A percentile compares a stretch with the other conserved stretches of the same genome.
Conservation (phyloP, 2,329 filamentous ascomycete genomes). For the Sodiomyces alkalinus region DNA sequence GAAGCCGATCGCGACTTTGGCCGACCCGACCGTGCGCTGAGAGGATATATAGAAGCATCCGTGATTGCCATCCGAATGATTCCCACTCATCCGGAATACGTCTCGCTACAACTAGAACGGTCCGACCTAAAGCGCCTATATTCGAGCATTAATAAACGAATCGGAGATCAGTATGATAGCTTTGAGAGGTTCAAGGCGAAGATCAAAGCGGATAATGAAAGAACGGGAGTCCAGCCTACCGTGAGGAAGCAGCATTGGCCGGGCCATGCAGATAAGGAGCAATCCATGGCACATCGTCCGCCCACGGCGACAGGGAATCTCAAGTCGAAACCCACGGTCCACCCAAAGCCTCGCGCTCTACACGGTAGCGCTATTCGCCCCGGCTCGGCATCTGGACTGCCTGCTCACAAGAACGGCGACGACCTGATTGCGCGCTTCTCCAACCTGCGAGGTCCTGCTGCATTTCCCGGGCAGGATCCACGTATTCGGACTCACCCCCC, state of each 20-base stretch:
- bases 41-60: constrained; percentile 71
- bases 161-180: constrained; percentile 27
- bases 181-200: constrained; percentile 43
- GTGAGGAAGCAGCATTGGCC: too few relatives aligned
- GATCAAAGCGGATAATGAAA: constrained; percentile 48
- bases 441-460: constrained; percentile 31
- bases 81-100: constrained; percentile 61
- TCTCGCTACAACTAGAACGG: constrained; percentile 41
- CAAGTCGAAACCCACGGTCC: constrained; percentile 31
- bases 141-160: constrained; percentile 31
- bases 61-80: constrained; percentile 66
- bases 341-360: constrained; percentile 53
- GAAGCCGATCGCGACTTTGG: constrained; percentile 47
- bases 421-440: constrained; percentile 44
- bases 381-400: too few relatives aligned
- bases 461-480: constrained; percentile 31
- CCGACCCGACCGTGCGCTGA: constrained; percentile 59
- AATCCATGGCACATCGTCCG: too few relatives aligned
- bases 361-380: too few relatives aligned
- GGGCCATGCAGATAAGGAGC: too few relatives aligned
- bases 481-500: constrained; percentile 32
- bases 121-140: constrained; percentile 33
- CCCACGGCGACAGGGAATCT: constrained; percentile 3
- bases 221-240: constrained; percentile 40
- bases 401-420: constrained; percentile 18